phyloP scores from a whole-genome alignment of 2,329 filamentous ascomycete genomes.

The Trichoderma aggressivum region DNA sequence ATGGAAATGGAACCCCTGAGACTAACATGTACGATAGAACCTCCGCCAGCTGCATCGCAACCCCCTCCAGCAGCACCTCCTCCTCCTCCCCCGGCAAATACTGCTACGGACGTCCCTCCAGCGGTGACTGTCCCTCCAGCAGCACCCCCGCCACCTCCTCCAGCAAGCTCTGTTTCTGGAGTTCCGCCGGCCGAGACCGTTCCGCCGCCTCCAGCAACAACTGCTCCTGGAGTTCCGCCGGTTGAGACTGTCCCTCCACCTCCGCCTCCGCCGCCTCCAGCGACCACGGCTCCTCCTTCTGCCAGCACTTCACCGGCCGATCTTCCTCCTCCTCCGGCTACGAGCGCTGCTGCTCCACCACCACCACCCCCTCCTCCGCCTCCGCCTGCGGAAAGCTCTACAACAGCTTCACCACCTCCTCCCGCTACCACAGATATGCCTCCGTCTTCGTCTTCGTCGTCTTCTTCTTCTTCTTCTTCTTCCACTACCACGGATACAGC shows the following conservation, averaged over 20 bases:
- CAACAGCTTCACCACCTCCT: background rate
- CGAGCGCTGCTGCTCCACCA: background rate
- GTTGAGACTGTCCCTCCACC: background rate
- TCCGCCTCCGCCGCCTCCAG: background rate
- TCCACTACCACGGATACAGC: background rate
- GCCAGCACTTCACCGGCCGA: background rate
- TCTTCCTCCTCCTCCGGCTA: background rate
- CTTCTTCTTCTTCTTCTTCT: background rate
- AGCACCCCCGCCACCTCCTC: conserved; percentile 3
- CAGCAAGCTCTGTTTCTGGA: conserved; percentile 13
- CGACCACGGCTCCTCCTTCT: background rate
- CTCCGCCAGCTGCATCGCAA: conserved; percentile 1
- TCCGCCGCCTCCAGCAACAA: background rate
- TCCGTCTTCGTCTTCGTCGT: background rate
- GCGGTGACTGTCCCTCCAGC: background rate
- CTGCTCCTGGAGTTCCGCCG: background rate
- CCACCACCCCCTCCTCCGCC: background rate
- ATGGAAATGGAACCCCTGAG: background rate
- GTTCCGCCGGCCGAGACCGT: background rate
- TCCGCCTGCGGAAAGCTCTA: background rate
- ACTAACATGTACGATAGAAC: background rate
- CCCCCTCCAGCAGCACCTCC: conserved; percentile 2
- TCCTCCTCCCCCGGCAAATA: background rate
- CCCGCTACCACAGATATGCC: background rate
- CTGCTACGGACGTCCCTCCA: background rate